These are phyloP conservation scores for Trapa bicornis DNA, from an alignment of 345 rosid genomes.

Conservation along the genomic window DNA sequence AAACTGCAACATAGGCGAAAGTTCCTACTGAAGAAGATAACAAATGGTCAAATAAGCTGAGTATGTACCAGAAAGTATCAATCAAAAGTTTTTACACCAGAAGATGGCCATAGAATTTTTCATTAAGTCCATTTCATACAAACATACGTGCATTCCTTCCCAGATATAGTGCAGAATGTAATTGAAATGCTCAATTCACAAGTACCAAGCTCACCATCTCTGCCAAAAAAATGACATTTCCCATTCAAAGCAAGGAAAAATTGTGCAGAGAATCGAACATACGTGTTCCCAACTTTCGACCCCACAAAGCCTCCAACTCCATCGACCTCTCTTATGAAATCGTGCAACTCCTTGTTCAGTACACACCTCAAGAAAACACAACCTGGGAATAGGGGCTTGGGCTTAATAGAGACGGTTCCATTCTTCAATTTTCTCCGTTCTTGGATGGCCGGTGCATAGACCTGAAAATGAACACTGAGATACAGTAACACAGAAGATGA, in stretches of 20 bases:
- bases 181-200: not conserved
- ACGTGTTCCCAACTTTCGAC: constrained; percentile 72
- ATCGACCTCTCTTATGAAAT: constrained; percentile 48
- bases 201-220: not conserved
- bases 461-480: constrained; percentile 29
- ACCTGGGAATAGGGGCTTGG: constrained; percentile 61
- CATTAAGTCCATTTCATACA: not conserved
- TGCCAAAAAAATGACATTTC: not conserved
- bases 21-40: not conserved
- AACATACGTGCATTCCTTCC: not conserved
- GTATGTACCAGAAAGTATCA: not conserved
- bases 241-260: not conserved
- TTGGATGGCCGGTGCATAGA: constrained; percentile 63
- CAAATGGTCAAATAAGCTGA: not conserved
- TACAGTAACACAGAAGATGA: not conserved
- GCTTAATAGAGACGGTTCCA: constrained; percentile 49
- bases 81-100: not conserved
- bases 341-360: constrained; percentile 77
- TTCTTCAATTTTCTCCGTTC: constrained; percentile 58
- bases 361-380: constrained; percentile 65
- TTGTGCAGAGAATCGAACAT: constrained; percentile 17
- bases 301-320: constrained; percentile 85
- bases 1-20: not conserved
- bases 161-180: not conserved
- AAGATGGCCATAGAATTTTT: not conserved